phyloP scores from a whole-genome alignment of 2,329 filamentous ascomycete species.

The Epichloe coenophiala region DNA sequence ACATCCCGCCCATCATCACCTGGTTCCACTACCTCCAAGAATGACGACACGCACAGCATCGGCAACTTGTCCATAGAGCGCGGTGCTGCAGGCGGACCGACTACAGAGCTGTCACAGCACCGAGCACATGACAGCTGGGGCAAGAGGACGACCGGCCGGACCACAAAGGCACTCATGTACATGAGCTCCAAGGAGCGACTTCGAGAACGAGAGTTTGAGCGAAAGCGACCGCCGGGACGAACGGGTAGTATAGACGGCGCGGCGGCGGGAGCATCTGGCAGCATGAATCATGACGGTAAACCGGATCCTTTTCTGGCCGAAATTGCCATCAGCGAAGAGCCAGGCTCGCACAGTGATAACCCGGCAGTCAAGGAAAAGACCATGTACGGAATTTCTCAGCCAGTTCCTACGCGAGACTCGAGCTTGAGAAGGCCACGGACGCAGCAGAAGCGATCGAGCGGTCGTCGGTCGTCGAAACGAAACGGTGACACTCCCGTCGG shows the following conservation, averaged over 20 bases:
- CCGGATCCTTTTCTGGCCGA: slow-evolving; percentile 38
- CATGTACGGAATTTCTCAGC: slow-evolving; percentile 25
- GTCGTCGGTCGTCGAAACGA: slow-evolving; percentile 34
- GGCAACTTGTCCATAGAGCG: slow-evolving; percentile 52
- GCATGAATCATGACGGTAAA: slow-evolving; percentile 15
- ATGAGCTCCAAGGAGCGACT: slow-evolving; percentile 60
- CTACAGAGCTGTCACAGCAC: slow-evolving; percentile 36
- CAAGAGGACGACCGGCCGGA: slow-evolving; percentile 38
- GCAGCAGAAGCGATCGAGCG: slow-evolving; percentile 38
- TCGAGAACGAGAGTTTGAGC: slow-evolving; percentile 47
- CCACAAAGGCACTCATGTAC: slow-evolving; percentile 51
- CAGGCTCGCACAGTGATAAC: slow-evolving; percentile 16
- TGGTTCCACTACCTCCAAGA: slow-evolving; percentile 38
- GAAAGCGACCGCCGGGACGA: slow-evolving; percentile 33
- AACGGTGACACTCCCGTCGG: slow-evolving; percentile 25
- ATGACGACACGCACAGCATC: slow-evolving; percentile 48
- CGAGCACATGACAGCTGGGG: slow-evolving; percentile 50
- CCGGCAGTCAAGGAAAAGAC: slow-evolving; percentile 10
- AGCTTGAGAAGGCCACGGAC: slow-evolving; percentile 47
- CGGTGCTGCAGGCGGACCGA: slow-evolving; percentile 24
- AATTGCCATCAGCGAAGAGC: slow-evolving; percentile 43
- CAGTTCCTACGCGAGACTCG: slow-evolving; percentile 55
- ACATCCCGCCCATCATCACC: slow-evolving; percentile 45
- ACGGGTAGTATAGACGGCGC: slow-evolving; percentile 16
- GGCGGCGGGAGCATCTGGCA: slow-evolving; percentile 17